Evolutionary conservation across 2,329 filamentous ascomycete species (phyloP).

Genomic region (Rugonectria rugulosa): DNA sequence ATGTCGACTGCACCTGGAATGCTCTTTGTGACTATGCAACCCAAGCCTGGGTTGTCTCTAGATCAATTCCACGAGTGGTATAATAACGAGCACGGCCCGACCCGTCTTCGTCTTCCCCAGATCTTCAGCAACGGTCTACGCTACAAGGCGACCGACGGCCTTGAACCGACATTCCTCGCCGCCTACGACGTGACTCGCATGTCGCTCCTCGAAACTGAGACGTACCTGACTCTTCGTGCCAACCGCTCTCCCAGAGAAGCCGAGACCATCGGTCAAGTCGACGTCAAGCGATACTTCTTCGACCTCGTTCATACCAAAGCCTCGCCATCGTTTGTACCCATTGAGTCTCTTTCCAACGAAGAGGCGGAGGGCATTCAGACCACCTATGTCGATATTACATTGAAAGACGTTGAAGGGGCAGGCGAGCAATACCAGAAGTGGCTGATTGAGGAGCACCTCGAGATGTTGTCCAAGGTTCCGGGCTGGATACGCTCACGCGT

Average conservation of each 20-base stretch:
- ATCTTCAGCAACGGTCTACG: conserved; percentile 80
- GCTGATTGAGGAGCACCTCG: conserved; percentile 78
- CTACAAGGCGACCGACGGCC: conserved; percentile 72
- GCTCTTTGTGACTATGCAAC: conserved; percentile 88
- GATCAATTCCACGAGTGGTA: conserved; percentile 91
- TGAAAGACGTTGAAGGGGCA: conserved; percentile 59
- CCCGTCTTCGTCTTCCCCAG: conserved; percentile 77
- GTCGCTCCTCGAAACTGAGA: conserved; percentile 71
- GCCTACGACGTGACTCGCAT: conserved; percentile 84
- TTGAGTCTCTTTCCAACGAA: conserved; percentile 66
- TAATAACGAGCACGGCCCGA: conserved; percentile 90
- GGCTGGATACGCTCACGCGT: conserved; percentile 80
- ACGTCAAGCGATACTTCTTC: conserved; percentile 75
- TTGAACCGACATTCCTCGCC: conserved; percentile 75
- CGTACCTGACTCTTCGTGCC: conserved; percentile 72
- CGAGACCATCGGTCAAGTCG: conserved; percentile 61
- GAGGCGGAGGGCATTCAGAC: conserved; percentile 68
- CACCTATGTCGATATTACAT: conserved; percentile 66
- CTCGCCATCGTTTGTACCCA: conserved; percentile 62
- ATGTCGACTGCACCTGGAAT: conserved; percentile 66
- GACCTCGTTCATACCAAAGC: conserved; percentile 68
- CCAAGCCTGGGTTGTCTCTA: conserved; percentile 68
- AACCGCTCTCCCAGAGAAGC: conserved; percentile 63
- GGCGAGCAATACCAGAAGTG: conserved; percentile 67
- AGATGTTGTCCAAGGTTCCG: conserved; percentile 74